Base-by-base conservation (phyloP, 179 eudicot genomes). In the Sideroxylon spinosum region DNA sequence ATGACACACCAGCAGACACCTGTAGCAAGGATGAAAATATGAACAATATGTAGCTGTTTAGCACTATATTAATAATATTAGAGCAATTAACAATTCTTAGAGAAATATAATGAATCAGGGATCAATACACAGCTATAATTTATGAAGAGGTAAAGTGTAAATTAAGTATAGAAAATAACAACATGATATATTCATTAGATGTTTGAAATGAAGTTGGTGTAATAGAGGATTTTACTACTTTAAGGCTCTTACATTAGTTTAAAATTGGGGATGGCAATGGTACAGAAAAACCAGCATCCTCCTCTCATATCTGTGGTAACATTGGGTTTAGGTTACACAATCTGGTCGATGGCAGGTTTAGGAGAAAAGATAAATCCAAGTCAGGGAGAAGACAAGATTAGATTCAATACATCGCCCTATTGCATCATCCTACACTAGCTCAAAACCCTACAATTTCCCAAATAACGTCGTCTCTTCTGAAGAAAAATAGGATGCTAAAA, bases 1-100 rank as follows among this genome's bases (percentile, higher is more conserved):
- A 80, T 20, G 80, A 29, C 71, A 74, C 55, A 57, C 87, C 80
- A 78, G 80, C 91, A 68, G 90, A 76, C 32, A 80, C 86, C 93
- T 83, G 82, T 56, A 44, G 32, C 9, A 59, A 2, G 23, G 22
- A 64, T 25, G 19, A 23, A 14, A 52, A 59, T 11, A 69, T 26
- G 50, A 78, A 25, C 60, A 55, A 44, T 25, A 77, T 28, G 71
- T 19, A 26, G 79, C 17, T 23, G 12, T 28, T 59, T 70, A 52
- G 56, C 28, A 50, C 20, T 56, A 66, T 53, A 73, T 29, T 28
- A 11, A 29, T 32, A 19, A 7, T 29, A 72, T 10, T 25, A 28
- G 28, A 73, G 16, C n/a, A 57, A 17, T 17, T n/a, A 55, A n/a
- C n/a, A 73, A 56, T 20, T 73, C 28, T n/a, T 26, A 26, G 22